A percentile compares a stretch with the other conserved stretches of the same genome.
Evolutionary conservation across 768 basidiomycete genomes (phyloP).

Genomic region (Ramaria sp.): DNA sequence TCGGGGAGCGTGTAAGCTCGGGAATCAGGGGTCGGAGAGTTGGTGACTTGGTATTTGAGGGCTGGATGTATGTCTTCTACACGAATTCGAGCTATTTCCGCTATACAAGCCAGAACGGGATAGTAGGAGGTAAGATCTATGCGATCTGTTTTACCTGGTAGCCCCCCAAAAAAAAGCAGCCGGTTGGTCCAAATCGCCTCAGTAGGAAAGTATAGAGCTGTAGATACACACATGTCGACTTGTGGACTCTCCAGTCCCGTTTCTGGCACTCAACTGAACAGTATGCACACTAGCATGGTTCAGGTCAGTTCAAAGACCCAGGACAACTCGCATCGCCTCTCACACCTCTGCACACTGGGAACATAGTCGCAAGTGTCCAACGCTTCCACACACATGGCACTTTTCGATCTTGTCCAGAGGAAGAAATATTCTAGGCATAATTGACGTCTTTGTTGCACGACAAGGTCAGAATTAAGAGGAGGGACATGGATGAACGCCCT

Average conservation of each 20-base stretch:
- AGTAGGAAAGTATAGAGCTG: not conserved
- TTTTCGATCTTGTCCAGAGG: constrained; percentile 14
- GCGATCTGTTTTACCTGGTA: constrained; percentile 24
- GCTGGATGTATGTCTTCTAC: constrained; percentile 15
- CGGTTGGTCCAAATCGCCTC: not conserved
- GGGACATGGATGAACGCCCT: too few relatives aligned
- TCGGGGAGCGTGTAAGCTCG: not conserved
- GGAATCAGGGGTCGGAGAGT: constrained; percentile 2
- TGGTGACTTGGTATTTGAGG: constrained; percentile 13
- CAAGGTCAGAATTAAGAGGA: too few relatives aligned
- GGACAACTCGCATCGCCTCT: not conserved
- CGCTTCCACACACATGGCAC: constrained; percentile 13
- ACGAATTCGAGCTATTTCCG: constrained; percentile 16
- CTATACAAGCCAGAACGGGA: constrained; percentile 21
- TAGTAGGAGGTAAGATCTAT: constrained; percentile 24
- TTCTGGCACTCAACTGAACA: constrained; percentile 25
- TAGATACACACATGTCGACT: constrained; percentile 18
- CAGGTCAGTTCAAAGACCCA: not conserved
- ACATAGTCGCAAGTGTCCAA: constrained; percentile 11
- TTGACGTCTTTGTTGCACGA: too few relatives aligned
- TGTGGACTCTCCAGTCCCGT: constrained; percentile 23
- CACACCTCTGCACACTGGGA: constrained; percentile 17
- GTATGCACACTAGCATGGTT: constrained; percentile 18
- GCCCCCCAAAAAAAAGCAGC: too few relatives aligned
- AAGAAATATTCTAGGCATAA: constrained; percentile 11